Evolutionary conservation across 164 flowering plant species (phyloP), one percentile per base, ranked within the genome.

Genomic region (Liquidambar formosana): DNA sequence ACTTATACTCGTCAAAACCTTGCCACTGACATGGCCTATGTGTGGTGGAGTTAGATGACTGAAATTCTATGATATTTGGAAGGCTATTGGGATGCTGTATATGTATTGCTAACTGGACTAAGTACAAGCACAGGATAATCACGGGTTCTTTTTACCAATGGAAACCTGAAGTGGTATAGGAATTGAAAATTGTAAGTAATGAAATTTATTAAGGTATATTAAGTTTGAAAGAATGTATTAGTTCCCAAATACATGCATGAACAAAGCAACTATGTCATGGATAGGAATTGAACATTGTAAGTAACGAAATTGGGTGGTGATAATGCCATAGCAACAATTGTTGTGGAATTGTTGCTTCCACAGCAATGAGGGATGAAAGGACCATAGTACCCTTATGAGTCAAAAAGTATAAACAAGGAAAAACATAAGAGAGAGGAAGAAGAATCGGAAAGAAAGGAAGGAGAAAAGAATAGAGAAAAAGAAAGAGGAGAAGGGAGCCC

Each of bases 101-200:
- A 56, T 94, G 98, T 54, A 91, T 73, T 18, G 97, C 98, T 73
- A 91, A 67, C 51, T 83, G 83, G 71, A 91, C 98, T 22, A 93
- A 80, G 63, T 80, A 93, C 57, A 93, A 71, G 9, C 98, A 89
- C 44, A 93, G 70, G 65, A 97, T 97, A 65, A 81, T 81, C 41
- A 91, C 91, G 9, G 98, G 98, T 67, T 84, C n/a, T n/a, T 91
- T 64, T 75, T 72, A 67, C 73, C 83, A 53, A 85, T 87, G 57
- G 85, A 70, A 54, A 93, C 95, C 98, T 93, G 78, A 47, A 56
- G 33, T n/a, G 26, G 21, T 44, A 21, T 13, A 33, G 5, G 27
- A 26, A 58, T 54, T 57, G 27, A 44, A 45, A 15, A 60, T 21
- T 46, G 19, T 21, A 67, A 9, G 23, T 26, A 54, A 5, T 11